Evolutionary conservation across 1,139 yeast species (phyloP), one percentile per base, ranked within the genome.

Genomic region (Lodderomyces oxycetoniae): DNA sequence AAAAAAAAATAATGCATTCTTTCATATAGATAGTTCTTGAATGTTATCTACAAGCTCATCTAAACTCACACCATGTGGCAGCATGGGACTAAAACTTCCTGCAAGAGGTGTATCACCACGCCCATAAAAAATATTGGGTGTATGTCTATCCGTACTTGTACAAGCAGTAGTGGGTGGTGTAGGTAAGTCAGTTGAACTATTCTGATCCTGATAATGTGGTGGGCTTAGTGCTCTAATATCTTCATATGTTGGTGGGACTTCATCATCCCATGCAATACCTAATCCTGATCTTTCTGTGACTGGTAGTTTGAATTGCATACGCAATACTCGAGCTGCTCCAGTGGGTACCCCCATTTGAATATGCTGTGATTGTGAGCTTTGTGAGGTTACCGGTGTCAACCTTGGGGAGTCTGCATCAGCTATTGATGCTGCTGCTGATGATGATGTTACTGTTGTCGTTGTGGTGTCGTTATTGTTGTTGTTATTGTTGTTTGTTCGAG

Each of bases 251-350:
- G 99, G 99, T 1, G 99, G 99, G 13, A 91, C 97, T 57, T 91
- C 98, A 53, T 89, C 97, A 58, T 91, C 97, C 98, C 98, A 91
- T 0, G 97, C 85, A 23, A 91, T 86, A 4, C 99, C 98, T 31
- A 91, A 67, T 0, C 99, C 99, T 1, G 95, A 82, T 38, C 97
- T 68, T 54, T 89, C 97, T 1, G 95, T 85, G 17, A 91, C 59
- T 8, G 69, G 68, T 12, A 91, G 51, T 46, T 83, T 82, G 58
- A 91, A 91, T 56, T 89, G 96, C 97, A 91, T 91, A 45, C 98
- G 65, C 39, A 91, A 63, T 2, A 93, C 95, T 34, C 98, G 67
- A 0, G 98, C 97, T 3, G 95, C 86, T 5, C 98, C 98, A 0
- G 97, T 91, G 2, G 95, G 91, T 0, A 82, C 74, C 21, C 93